Percentiles rank a stretch among this genome's conserved stretches.
These are phyloP conservation scores for Hortaea sp. DNA, from an alignment of 2,329 filamentous ascomycete species.

Conservation along the genomic window DNA sequence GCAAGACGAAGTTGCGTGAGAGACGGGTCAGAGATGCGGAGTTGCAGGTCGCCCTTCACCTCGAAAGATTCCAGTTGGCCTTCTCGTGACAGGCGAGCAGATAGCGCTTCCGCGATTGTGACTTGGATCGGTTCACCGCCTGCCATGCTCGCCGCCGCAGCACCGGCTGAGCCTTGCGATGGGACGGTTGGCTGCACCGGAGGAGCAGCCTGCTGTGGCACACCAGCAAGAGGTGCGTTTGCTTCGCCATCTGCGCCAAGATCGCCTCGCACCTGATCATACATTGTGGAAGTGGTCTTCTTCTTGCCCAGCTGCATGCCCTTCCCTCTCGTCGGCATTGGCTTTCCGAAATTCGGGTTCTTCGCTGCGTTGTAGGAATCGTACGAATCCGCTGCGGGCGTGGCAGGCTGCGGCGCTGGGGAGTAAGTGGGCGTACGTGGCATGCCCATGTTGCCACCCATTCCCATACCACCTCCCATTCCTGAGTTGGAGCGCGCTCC, in stretches of 20 bases:
- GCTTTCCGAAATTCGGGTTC: constrained; percentile 80
- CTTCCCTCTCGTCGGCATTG: constrained; percentile 71
- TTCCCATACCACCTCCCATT: constrained; percentile 21
- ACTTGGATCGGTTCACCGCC: constrained; percentile 75
- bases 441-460: constrained; percentile 29
- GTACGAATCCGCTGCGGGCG: constrained; percentile 70
- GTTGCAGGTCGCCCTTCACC: constrained; percentile 83
- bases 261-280: constrained; percentile 86
- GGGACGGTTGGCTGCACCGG: constrained; percentile 40
- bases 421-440: constrained; percentile 76
- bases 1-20: constrained; percentile 87
- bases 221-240: constrained; percentile 52
- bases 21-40: constrained; percentile 78
- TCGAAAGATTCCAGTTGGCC: constrained; percentile 77
- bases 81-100: constrained; percentile 78
- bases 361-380: constrained; percentile 95
- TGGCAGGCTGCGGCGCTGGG: constrained; percentile 61
- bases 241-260: constrained; percentile 80
- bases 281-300: constrained; percentile 95
- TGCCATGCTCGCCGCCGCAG: constrained; percentile 27
- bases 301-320: constrained; percentile 99
- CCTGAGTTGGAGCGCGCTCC: constrained; percentile 45
- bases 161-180: constrained; percentile 39
- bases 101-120: constrained; percentile 80
- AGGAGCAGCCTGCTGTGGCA: constrained; percentile 40